These are phyloP conservation scores for Phaeosphaeria sp. DNA, from an alignment of 2,329 filamentous ascomycete species.

Conservation along the genomic window DNA sequence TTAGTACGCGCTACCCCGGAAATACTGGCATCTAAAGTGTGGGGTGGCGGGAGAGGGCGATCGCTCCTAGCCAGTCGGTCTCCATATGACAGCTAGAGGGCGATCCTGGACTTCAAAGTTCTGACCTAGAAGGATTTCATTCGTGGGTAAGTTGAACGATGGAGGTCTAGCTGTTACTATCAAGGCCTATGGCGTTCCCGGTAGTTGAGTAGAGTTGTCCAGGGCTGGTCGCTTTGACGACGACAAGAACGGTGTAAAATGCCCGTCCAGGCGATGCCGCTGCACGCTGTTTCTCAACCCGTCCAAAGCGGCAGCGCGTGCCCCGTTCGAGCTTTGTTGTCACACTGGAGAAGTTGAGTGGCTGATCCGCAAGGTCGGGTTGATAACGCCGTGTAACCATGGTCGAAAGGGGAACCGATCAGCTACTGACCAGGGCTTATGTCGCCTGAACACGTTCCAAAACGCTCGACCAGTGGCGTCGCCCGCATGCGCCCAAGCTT, in stretches of 20 bases:
- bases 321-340: background rate
- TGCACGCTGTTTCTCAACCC: background rate
- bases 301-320: background rate
- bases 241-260: background rate
- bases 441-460: background rate
- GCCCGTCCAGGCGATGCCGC: background rate
- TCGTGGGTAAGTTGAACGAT: too few species aligned
- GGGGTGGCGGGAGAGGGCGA: conserved; percentile 26
- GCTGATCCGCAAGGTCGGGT: conserved; percentile 7
- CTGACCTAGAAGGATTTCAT: too few species aligned
- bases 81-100: background rate
- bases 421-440: background rate
- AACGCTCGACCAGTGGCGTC: background rate
- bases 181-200: background rate
- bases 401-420: background rate
- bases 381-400: conserved; percentile 26
- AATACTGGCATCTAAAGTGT: conserved; percentile 20
- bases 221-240: background rate
- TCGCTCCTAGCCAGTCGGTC: background rate
- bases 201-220: background rate
- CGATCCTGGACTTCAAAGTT: background rate
- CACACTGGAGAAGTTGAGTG: conserved; percentile 2
- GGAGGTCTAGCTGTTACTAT: background rate
- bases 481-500: too few species aligned
- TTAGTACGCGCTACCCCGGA: conserved; percentile 24